Evolutionary conservation across 306 rosid species (phyloP), one percentile per base, ranked within the genome.

Genomic region (Glycine soja): DNA sequence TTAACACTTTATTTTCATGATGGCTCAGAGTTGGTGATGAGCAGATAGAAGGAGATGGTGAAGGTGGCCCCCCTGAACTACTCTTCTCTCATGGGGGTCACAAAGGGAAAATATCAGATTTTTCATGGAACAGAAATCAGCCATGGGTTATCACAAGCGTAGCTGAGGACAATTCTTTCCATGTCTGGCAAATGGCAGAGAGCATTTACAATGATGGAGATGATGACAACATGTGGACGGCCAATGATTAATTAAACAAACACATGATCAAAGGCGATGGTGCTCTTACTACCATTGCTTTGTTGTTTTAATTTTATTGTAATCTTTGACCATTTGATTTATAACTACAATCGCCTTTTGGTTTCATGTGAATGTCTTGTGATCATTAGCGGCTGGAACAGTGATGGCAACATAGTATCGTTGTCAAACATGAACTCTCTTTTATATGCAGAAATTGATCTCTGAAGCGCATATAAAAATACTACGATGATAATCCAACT

Each of bases 111-210:
- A 93, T 95, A 80, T 93, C 99, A 12, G 99, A 95, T 80, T 91
- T 93, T 82, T 90, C 94, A 8, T 95, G 99, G 99, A 93, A 95
- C 88, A 82, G 62, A 77, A 56, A 91, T 24, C 90, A 76, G 82
- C 94, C 97, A 69, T 93, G 97, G 99, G 86, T 89, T 68, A 89
- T 95, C 72, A 83, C 99, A 36, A 95, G 97, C 62, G 99, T 93
- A 34, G 98, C 94, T 0, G 97, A 95, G 82, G 98, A 95, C 76
- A 95, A 93, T 71, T 87, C 94, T 61, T 80, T 93, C 85, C 98
- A 93, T 78, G 84, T 95, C 45, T 95, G 99, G 99, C 93, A 93
- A 86, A 88, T 95, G 86, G 88, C 99, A 5, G 93, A 90, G 36
- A 81, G 86, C 78, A 91, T 95, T 79, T 90, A 87, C 64, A 86